Percentiles rank a stretch among this genome's conserved stretches.
These are phyloP conservation scores for Podospora australis DNA, from an alignment of 495 filamentous ascomycete species.

Conservation along the genomic window DNA sequence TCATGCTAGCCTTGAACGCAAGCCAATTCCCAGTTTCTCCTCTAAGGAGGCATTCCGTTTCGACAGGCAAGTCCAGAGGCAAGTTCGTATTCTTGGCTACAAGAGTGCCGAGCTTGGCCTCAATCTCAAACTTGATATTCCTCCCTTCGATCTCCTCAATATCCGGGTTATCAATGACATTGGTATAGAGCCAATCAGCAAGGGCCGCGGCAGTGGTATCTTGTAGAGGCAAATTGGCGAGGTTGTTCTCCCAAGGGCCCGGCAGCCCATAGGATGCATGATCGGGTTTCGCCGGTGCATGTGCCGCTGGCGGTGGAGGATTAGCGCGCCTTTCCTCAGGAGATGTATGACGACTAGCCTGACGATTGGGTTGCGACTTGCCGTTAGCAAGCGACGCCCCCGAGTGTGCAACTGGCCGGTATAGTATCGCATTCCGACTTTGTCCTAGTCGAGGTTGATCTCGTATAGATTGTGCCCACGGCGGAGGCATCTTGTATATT, in stretches of 20 bases:
- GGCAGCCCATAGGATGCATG: constrained; percentile 24
- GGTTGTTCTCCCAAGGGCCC: constrained; percentile 68
- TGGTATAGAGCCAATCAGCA: constrained; percentile 66
- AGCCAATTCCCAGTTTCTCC: constrained; percentile 36
- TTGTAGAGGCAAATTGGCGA: constrained; percentile 56
- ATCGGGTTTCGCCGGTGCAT: constrained; percentile 2
- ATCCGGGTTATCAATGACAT: constrained; percentile 56
- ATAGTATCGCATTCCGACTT: constrained; percentile 34
- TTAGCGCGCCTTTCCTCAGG: constrained; percentile 34
- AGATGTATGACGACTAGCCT: constrained; percentile 43
- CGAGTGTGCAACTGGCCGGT: constrained; percentile 23
- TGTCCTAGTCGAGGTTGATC: constrained; percentile 20
- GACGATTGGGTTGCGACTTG: constrained; percentile 30
- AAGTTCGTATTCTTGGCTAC: constrained; percentile 63
- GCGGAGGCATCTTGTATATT: constrained; percentile 32
- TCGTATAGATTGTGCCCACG: constrained; percentile 37
- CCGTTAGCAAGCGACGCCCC: constrained; percentile 38
- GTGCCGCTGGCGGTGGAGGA: constrained; percentile 6
- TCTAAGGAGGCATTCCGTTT: constrained; percentile 59
- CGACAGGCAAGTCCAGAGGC: constrained; percentile 58
- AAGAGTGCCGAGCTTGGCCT: constrained; percentile 81
- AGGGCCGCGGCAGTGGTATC: constrained; percentile 62
- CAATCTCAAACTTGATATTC: constrained; percentile 79
- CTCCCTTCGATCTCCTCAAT: constrained; percentile 45
- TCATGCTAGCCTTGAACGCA: constrained; percentile 79